Percentiles rank a stretch among this genome's conserved stretches.
Conservation (phyloP, 2,329 filamentous ascomycete species). For the Penicillium sp. region DNA sequence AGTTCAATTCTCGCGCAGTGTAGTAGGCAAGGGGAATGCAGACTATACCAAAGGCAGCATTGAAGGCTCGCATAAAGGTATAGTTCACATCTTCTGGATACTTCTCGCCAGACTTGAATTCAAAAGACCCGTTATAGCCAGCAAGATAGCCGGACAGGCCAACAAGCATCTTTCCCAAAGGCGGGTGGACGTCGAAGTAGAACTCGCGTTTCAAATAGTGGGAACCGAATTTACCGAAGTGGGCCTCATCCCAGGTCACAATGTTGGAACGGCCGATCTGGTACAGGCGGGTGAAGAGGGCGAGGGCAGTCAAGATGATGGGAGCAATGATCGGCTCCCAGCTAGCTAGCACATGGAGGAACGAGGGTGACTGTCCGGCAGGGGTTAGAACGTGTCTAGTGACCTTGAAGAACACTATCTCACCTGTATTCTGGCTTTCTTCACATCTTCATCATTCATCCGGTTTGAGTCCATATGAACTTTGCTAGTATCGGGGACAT, state of each 20-base stretch:
- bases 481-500: constrained; percentile 36
- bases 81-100: constrained; percentile 95
- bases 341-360: constrained; percentile 48
- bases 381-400: constrained; percentile 3
- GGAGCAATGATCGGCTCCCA: constrained; percentile 64
- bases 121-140: constrained; percentile 97
- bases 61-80: constrained; percentile 98
- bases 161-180: constrained; percentile 97
- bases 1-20: constrained; percentile 85
- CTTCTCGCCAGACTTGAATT: constrained; percentile 97
- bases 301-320: constrained; percentile 59
- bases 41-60: constrained; percentile 86
- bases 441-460: constrained; percentile 29
- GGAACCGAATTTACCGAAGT: constrained; percentile 83
- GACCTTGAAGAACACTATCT: constrained; percentile 3
- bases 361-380: constrained; percentile 31
- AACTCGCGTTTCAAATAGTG: constrained; percentile 99
- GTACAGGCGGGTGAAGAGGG: constrained; percentile 66
- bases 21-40: constrained; percentile 94
- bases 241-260: constrained; percentile 73
- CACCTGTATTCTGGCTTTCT: constrained; percentile 39
- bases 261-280: constrained; percentile 67
- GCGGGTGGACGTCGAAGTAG: constrained; percentile 97
- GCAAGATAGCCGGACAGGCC: constrained; percentile 93
- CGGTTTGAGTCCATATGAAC: constrained; percentile 22